phyloP scores from a whole-genome alignment of 1,139 yeast genomes.

The Candida sp. region DNA sequence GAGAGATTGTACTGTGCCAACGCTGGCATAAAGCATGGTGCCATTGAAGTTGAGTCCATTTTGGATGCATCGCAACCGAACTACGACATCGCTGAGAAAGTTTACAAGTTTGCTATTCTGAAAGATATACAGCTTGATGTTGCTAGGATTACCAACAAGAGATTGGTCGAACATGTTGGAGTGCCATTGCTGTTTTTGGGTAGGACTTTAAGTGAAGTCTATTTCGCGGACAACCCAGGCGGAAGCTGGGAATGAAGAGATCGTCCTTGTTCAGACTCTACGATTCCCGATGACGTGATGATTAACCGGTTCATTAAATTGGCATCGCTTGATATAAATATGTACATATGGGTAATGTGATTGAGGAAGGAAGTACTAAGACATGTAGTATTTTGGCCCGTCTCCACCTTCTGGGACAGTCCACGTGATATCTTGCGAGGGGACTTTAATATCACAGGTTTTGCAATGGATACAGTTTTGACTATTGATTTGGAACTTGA shows the following conservation, averaged over 20 bases:
- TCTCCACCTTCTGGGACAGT: constrained; percentile 98
- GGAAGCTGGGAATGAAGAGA: background rate
- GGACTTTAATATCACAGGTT: constrained; percentile 97
- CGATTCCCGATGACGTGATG: background rate
- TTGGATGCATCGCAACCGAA: background rate
- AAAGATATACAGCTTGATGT: background rate
- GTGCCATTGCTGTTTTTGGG: background rate
- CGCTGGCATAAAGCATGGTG: background rate
- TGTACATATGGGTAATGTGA: background rate
- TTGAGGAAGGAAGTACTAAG: constrained; percentile 29
- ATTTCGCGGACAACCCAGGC: too few relatives aligned
- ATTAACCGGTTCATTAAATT: background rate
- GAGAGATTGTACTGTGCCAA: background rate
- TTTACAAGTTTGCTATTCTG: background rate
- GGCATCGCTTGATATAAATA: background rate
- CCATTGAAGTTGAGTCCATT: background rate
- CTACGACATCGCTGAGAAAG: background rate
- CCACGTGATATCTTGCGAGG: constrained; percentile 95
- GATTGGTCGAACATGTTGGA: background rate
- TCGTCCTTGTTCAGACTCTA: background rate
- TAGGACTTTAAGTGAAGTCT: background rate
- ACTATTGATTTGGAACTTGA: constrained; percentile 87
- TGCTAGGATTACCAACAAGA: background rate
- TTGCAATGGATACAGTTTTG: constrained; percentile 99
- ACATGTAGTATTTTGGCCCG: constrained; percentile 93